Evolutionary conservation across 257 asterid genomes (phyloP).

Genomic region (Solanum lignicaule): DNA sequence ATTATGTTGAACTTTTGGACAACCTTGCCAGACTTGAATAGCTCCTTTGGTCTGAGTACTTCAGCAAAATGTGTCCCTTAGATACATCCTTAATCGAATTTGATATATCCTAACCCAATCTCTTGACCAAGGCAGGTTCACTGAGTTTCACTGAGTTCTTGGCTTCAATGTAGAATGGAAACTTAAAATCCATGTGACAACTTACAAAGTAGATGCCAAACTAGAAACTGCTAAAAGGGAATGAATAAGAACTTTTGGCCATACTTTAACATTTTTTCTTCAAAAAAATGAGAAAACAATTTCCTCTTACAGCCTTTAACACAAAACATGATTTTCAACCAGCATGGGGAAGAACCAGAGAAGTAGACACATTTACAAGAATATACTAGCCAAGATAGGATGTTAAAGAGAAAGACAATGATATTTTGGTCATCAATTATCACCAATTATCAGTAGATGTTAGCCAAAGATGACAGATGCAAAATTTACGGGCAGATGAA

Average conservation of each 20-base stretch:
- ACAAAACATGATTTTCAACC: not conserved
- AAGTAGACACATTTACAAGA: not conserved
- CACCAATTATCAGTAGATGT: not conserved
- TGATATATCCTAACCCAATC: not conserved
- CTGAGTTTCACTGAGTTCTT: not conserved
- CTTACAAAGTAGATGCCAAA: not conserved
- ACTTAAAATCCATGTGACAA: not conserved
- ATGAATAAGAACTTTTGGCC: not conserved
- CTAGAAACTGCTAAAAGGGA: not conserved
- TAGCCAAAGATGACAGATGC: not conserved
- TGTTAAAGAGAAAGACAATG: not conserved
- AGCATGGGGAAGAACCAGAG: not conserved
- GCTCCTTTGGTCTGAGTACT: not conserved
- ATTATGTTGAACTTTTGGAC: not conserved
- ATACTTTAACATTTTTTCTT: not conserved
- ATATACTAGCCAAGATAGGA: not conserved
- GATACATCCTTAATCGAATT: not conserved
- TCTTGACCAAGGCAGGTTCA: not conserved
- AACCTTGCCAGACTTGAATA: not conserved
- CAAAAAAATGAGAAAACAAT: not conserved
- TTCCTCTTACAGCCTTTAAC: not conserved
- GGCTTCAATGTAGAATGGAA: not conserved
- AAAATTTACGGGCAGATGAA: not conserved
- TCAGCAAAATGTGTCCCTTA: not conserved
- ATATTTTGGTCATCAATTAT: not conserved